These are phyloP conservation scores for Vitis rotundifolia DNA, from an alignment of 164 flowering plant species.

Conservation along the genomic window DNA sequence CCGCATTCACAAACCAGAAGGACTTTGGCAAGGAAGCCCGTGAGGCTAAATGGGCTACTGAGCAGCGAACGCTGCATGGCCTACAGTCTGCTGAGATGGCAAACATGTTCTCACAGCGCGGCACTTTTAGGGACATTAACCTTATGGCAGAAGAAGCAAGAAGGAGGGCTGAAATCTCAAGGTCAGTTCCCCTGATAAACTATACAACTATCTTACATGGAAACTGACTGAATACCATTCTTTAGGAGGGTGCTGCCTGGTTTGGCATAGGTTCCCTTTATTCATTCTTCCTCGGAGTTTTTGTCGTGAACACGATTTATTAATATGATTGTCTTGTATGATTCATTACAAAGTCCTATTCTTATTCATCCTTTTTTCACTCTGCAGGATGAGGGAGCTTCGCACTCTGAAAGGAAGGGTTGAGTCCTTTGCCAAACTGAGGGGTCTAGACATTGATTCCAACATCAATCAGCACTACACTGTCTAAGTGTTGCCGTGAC, in stretches of 20 bases:
- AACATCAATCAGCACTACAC: slow-evolving; percentile 57
- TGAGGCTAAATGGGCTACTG: slow-evolving; percentile 73
- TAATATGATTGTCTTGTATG: not conserved
- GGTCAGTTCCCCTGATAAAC: slow-evolving; percentile 33
- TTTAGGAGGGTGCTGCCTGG: too few relatives aligned
- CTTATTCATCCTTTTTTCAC: not conserved
- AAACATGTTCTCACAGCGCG: slow-evolving; percentile 32
- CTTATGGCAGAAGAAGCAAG: slow-evolving; percentile 80
- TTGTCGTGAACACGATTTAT: too few relatives aligned
- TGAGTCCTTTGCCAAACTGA: slow-evolving; percentile 64
- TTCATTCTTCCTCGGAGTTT: not conserved
- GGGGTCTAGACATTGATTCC: slow-evolving; percentile 57
- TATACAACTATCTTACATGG: not conserved
- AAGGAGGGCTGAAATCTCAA: slow-evolving; percentile 79
- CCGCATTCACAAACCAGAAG: slow-evolving; percentile 62
- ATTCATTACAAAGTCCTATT: not conserved
- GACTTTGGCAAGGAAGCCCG: slow-evolving; percentile 77
- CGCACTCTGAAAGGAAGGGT: slow-evolving; percentile 78
- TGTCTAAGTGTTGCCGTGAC: slow-evolving; percentile 21
- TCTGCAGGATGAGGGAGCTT: slow-evolving; percentile 62
- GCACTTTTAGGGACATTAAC: slow-evolving; percentile 46
- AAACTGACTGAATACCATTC: not conserved
- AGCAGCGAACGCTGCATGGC: slow-evolving; percentile 67
- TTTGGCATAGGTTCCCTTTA: too few relatives aligned
- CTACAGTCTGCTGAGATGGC: slow-evolving; percentile 40